phyloP scores from a whole-genome alignment of 768 basidiomycete species.

The Cytidiella melzeri region DNA sequence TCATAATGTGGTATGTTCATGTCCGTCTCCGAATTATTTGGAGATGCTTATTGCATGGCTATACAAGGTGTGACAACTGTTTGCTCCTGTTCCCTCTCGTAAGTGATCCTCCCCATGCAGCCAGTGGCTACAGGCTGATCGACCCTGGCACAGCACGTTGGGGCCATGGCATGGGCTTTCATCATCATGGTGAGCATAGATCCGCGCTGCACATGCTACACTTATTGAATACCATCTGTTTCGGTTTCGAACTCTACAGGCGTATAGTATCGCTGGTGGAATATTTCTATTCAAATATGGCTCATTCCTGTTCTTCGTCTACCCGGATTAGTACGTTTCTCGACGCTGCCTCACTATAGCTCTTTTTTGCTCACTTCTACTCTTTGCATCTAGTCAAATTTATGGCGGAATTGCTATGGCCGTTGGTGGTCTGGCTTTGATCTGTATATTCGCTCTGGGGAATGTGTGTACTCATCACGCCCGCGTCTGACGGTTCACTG shows the following conservation, averaged over 20 bases:
- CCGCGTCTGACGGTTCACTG: conserved; percentile 8
- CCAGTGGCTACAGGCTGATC: neutral
- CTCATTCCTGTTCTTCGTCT: conserved; percentile 58
- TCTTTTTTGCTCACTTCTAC: neutral
- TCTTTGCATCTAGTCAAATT: conserved; percentile 43
- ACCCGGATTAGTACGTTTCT: conserved; percentile 53
- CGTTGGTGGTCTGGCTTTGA: conserved; percentile 43
- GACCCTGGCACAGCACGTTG: conserved; percentile 43
- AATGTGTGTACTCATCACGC: conserved; percentile 42
- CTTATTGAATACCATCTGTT: conserved; percentile 1
- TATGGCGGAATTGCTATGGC: conserved; percentile 61
- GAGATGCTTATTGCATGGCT: neutral
- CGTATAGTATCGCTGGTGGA: conserved; percentile 62
- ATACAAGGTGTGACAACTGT: conserved; percentile 74
- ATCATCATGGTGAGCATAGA: conserved; percentile 44
- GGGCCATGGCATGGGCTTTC: conserved; percentile 66
- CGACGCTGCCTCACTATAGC: neutral
- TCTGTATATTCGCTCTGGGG: conserved; percentile 54
- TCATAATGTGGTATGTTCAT: neutral
- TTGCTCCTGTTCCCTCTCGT: conserved; percentile 69
- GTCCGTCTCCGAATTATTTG: neutral
- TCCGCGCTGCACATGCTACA: neutral
- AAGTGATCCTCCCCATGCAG: conserved; percentile 20
- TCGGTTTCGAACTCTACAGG: conserved; percentile 29
- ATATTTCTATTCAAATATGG: conserved; percentile 57